Base-by-base conservation (phyloP, 2,329 filamentous ascomycete genomes). In the Curvularia eragrostidis region DNA sequence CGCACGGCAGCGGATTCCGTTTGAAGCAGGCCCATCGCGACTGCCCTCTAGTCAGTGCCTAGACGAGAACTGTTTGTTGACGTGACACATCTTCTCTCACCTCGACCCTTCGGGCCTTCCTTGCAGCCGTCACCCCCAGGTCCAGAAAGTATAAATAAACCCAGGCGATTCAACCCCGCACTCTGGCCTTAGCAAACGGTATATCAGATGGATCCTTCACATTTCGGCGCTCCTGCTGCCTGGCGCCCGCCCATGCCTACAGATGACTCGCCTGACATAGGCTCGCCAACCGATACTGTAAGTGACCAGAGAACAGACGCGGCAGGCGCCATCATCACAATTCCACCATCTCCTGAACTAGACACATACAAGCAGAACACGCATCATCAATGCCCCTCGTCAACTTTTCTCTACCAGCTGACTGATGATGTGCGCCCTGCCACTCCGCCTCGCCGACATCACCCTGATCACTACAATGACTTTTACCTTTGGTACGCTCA, bases 131-230 rank as follows among this genome's bases (percentile, higher is more conserved):
- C 44, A 59, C 52, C 52, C 46, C 54, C 42, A 55, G 42, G 26
- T 44, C 23, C 39, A 26, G 46, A n/a, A 12, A 23, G 19, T 54
- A 46, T 56, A 50, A 48, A 52, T 52, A 55, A 52, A n/a, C 51
- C 36, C 39, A 19, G 12, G 28, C 18, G 30, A 6, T 28, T 15
- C 21, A 15, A 10, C 10, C n/a, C 42, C 28, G 26, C 43, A 19
- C 7, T 19, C 56, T 59, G 56, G 23, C 28, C 32, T 30, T 12
- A n/a, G 21, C 46, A 7, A 44, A 6, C 24, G n/a, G 46, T 12
- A 50, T 24, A 26, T 34, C 39, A 34, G 10, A 63, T 58, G 57
- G 54, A 54, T 23, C 48, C 50, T 50, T 48, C 51, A 21, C 51
- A 39, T 13, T 18, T 19, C 23, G 21, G 26, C 39, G 41, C 30